phyloP scores from a whole-genome alignment of 2,329 filamentous ascomycete species.

The Neoarthrinium moseri region DNA sequence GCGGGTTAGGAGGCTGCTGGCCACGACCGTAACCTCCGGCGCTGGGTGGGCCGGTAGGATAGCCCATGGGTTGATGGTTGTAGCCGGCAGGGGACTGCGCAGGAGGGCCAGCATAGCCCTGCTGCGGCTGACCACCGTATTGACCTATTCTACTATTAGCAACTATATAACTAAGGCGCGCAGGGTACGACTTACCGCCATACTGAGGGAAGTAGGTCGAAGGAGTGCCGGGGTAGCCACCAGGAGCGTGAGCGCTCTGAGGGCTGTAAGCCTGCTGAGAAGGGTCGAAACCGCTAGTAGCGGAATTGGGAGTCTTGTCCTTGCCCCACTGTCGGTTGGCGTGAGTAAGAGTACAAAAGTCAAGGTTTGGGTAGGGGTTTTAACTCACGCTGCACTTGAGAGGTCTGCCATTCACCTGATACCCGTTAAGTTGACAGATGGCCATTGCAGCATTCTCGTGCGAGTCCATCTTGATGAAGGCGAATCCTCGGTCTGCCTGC shows the following conservation, averaged over 20 bases:
- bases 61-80: slow-evolving; percentile 68
- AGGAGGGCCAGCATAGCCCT: slow-evolving; percentile 62
- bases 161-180: slow-evolving; percentile 22
- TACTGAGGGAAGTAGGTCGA: slow-evolving; percentile 92
- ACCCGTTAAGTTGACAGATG: slow-evolving; percentile 96
- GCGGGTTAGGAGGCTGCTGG: slow-evolving; percentile 55
- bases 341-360: too few relatives aligned
- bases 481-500: slow-evolving; percentile 96
- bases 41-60: slow-evolving; percentile 69
- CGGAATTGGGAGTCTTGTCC: slow-evolving; percentile 77
- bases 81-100: slow-evolving; percentile 62
- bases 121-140: slow-evolving; percentile 62
- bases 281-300: slow-evolving; percentile 70
- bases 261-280: slow-evolving; percentile 69
- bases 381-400: slow-evolving; percentile 95
- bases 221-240: slow-evolving; percentile 74
- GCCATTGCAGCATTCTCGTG: slow-evolving; percentile 98
- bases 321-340: slow-evolving; percentile 85
- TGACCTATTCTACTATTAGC: slow-evolving; percentile 39
- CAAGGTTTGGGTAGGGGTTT: too few relatives aligned
- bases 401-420: slow-evolving; percentile 95
- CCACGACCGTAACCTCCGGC: slow-evolving; percentile 85
- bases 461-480: slow-evolving; percentile 98
- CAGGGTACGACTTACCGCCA: slow-evolving; percentile 58
- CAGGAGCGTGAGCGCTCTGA: slow-evolving; percentile 69